Base-by-base conservation (phyloP, 2,329 filamentous ascomycete species). In the Cadophora sp. region DNA sequence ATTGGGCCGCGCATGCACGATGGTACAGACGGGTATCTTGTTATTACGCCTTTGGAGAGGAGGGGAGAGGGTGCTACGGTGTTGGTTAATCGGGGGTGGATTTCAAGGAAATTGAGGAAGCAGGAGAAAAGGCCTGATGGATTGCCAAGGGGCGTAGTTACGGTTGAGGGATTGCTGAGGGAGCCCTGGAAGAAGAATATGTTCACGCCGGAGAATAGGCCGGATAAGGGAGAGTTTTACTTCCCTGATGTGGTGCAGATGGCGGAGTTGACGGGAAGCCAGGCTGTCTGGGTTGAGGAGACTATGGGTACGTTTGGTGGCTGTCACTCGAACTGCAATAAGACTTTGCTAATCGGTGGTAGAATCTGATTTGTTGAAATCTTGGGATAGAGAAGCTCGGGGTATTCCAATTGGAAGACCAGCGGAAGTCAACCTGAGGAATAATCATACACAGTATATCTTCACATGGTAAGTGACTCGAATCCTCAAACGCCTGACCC, bases 381-480 rank as follows among this genome's bases (percentile, higher is more conserved):
- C 90, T 70, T 90, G 93, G 76, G 89, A 94, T 74, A 88, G 93
- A 76, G 87, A 92, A 76, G 84, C 86, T 16, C 91, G 91, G 74
- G 96, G 96, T 33, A 90, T 97, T 67, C 96, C 96, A 1, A 95
- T 97, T 77, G 96, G 94, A 16, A 87, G 95, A 76, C 82, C 93
- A 7, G 87, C 96, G 4, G 93, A 97, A 80, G 94, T 99, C 68
- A 97, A 96, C 78, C 82, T 99, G 76, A 88, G 93, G 78, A 99
- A 99, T 78, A 98, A 97, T 80, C 96, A 99, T 80, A 89, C 93
- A 71, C 96, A 98, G 83, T 99, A 99, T 80, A 99, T 99, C 73
- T 96, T 97, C 79, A 99, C 96, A 72, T 99, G 96, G 96, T 98
- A 87, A 76, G 89, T 80, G 48, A 41, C 59, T 36, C 45, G 18